These are phyloP conservation scores for Aureobasidium sp. DNA, from an alignment of 2,329 filamentous ascomycete genomes.

Conservation along the genomic window DNA sequence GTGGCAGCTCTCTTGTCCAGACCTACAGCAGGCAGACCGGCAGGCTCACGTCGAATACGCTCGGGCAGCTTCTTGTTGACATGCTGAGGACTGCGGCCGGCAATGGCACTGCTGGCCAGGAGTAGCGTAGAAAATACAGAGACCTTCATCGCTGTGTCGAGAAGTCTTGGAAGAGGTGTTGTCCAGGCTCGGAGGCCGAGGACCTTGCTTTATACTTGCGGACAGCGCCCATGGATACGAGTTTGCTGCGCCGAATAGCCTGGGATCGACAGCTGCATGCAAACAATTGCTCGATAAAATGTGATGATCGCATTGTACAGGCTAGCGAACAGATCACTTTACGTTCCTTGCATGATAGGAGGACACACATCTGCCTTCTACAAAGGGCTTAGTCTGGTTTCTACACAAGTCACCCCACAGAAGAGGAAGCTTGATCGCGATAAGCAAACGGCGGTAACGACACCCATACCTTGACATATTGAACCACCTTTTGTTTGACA, in stretches of 20 bases:
- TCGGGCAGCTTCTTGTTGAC: constrained; percentile 22
- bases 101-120: not conserved
- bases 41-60: constrained; percentile 11
- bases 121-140: constrained; percentile 11
- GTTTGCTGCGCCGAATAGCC: not conserved
- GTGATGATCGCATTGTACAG: not conserved
- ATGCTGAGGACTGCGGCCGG: constrained; percentile 21
- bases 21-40: not conserved
- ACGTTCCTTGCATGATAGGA: constrained; percentile 6
- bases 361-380: not conserved
- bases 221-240: not conserved
- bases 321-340: not conserved
- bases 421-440: constrained; percentile 6
- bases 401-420: not conserved
- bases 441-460: not conserved
- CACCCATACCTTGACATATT: not conserved
- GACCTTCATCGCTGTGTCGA: not conserved
- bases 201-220: not conserved
- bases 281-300: not conserved
- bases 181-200: not conserved
- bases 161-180: not conserved
- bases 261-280: not conserved
- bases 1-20: constrained; percentile 7
- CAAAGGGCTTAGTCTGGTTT: not conserved
- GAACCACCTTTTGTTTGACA: not conserved